Evolutionary conservation across 2,329 filamentous ascomycete genomes (phyloP), one percentile per base, ranked within the genome.

Genomic region (Cladosporium sp.): DNA sequence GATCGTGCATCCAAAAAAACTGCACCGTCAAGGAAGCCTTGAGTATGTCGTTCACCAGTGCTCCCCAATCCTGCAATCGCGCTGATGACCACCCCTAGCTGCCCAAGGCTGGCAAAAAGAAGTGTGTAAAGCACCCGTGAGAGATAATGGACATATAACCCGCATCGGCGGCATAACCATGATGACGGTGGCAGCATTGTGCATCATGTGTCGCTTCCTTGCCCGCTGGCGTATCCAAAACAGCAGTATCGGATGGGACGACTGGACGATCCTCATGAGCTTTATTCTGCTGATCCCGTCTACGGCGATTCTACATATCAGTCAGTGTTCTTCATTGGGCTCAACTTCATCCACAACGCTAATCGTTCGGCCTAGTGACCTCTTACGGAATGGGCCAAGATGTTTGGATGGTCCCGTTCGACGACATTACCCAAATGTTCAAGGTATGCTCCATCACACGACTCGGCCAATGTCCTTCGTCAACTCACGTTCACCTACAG

Each of bases 351-450:
- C n/a, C n/a, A n/a, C n/a, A n/a, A n/a, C n/a, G n/a, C n/a, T n/a
- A n/a, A n/a, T n/a, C n/a, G n/a, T n/a, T n/a, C n/a, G n/a, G n/a
- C n/a, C n/a, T 3, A 46, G 43, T 46, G 43, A 36, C 33, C 1
- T 18, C 12, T 22, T 32, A 27, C 8, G 59, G 59, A 9, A 50
- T 61, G 7, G 59, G 59, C 1, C 58, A 57, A 49, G 59, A 61
- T 18, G 53, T 57, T 29, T 57, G 55, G 55, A 52, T 43, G 11
- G 41, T 55, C 3, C 53, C 53, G 4, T 52, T 55, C 20, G 49
- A 53, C 3, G 43, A 57, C 20, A 57, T 57, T 30, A 57, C 55
- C 15, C 18, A 32, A 15, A 48, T 57, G 12, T 33, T 57, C 16
- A 48, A 48, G 25, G 27, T 46, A 46, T 13, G 22, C 4, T n/a